phyloP scores from a whole-genome alignment of 140 eudicot genomes.

The Anethum foeniculum region DNA sequence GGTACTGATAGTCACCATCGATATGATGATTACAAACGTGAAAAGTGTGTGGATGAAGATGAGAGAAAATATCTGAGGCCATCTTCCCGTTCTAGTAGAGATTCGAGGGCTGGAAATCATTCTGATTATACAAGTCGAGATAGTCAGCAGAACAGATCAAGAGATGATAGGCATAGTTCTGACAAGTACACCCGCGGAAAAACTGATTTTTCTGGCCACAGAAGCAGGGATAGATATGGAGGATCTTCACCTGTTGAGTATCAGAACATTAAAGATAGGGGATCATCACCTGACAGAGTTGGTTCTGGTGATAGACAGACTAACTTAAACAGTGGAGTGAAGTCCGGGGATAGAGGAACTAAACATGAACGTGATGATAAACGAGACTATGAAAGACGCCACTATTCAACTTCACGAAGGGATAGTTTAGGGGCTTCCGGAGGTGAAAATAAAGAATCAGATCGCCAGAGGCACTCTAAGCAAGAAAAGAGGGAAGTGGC shows the following conservation, averaged over 20 bases:
- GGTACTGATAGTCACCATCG: conserved; percentile 39
- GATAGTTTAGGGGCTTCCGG: conserved; percentile 33
- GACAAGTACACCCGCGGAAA: conserved; percentile 42
- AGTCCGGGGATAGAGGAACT: conserved; percentile 35
- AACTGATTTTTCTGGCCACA: conserved; percentile 41
- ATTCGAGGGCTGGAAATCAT: conserved; percentile 28
- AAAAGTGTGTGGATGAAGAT: conserved; percentile 49
- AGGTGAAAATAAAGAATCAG: conserved; percentile 41
- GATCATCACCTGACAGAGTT: conserved; percentile 27
- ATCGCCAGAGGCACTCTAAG: conserved; percentile 31
- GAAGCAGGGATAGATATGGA: conserved; percentile 40
- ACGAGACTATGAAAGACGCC: conserved; percentile 26
- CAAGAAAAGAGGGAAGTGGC: conserved; percentile 48
- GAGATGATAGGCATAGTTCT: conserved; percentile 32
- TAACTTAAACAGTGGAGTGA: conserved; percentile 21
- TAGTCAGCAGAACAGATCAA: conserved; percentile 42
- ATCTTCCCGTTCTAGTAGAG: conserved; percentile 38
- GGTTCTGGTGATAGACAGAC: conserved; percentile 36
- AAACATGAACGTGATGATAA: conserved; percentile 42
- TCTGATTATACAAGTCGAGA: conserved; percentile 47
- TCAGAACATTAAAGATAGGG: conserved; percentile 23
- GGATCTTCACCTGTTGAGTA: conserved; percentile 20
- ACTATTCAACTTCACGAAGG: conserved; percentile 21
- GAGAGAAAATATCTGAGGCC: conserved; percentile 38
- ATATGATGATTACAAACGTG: conserved; percentile 54